phyloP scores from a whole-genome alignment of 495 filamentous ascomycete species.

The Pyronema domesticum region DNA sequence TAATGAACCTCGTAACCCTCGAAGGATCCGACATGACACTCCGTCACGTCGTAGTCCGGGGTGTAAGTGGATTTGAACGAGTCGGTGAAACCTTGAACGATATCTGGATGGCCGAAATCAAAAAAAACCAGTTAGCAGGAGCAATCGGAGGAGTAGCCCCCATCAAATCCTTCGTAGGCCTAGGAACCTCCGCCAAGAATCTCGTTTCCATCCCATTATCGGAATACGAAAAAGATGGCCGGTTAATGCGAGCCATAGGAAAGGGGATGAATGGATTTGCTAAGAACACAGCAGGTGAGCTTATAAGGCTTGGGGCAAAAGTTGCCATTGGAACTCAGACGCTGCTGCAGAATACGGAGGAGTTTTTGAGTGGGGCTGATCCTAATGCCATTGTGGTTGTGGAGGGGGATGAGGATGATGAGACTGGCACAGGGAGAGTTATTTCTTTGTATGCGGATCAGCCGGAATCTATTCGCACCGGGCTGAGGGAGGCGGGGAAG shows the following conservation, averaged over 20 bases:
- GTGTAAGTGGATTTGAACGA: constrained; percentile 73
- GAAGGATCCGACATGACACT: constrained; percentile 77
- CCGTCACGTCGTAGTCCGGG: constrained; percentile 78
- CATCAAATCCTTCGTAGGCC: constrained; percentile 73
- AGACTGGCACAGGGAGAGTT: constrained; percentile 35
- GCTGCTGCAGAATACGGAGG: constrained; percentile 73
- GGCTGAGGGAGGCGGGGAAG: constrained; percentile 55
- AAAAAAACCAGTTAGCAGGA: constrained; percentile 69
- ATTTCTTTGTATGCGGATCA: constrained; percentile 88
- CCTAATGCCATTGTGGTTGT: constrained; percentile 9
- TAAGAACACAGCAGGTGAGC: constrained; percentile 76
- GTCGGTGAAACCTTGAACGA: constrained; percentile 79
- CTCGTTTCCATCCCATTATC: constrained; percentile 74
- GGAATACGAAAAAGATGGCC: constrained; percentile 86
- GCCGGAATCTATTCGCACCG: constrained; percentile 33
- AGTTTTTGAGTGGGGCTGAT: constrained; percentile 37
- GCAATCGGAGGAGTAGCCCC: constrained; percentile 81
- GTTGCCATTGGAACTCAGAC: constrained; percentile 88
- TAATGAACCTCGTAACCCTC: constrained; percentile 96
- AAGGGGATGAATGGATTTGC: constrained; percentile 81
- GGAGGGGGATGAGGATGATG: constrained; percentile 36
- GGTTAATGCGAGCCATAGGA: constrained; percentile 74
- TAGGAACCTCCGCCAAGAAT: constrained; percentile 68
- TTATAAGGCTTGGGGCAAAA: constrained; percentile 85
- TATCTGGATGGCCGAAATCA: constrained; percentile 94